A percentile compares a stretch with the other conserved stretches of the same genome.
phyloP scores from a whole-genome alignment of 1,284 basidiomycete species.

The Cryptococcus sp. region DNA sequence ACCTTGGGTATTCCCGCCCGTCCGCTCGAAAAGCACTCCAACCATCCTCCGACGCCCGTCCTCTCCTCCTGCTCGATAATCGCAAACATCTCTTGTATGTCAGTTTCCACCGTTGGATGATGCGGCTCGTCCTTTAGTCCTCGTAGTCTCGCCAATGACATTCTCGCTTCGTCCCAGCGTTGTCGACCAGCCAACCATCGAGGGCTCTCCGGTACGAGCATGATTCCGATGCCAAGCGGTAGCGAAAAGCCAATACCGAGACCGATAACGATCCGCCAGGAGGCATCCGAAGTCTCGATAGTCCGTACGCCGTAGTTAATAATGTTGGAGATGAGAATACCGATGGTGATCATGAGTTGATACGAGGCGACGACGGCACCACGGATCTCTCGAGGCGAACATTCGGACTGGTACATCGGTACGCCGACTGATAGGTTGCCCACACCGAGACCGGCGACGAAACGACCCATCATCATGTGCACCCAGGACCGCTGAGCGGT shows the following conservation, averaged over 20 bases:
- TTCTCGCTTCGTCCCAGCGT: slow-evolving; percentile 4
- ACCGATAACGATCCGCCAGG: slow-evolving; percentile 8
- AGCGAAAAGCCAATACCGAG: slow-evolving; percentile 3
- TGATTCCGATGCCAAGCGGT: slow-evolving; percentile 6
- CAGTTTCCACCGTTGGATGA: slow-evolving; percentile 6
- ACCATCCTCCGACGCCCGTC: slow-evolving; percentile 10
- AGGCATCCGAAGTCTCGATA: not conserved
- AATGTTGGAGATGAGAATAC: slow-evolving; percentile 66
- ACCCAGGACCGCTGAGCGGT: slow-evolving; percentile 25
- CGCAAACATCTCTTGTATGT: slow-evolving; percentile 9
- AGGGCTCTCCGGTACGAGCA: slow-evolving; percentile 9
- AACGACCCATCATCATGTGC: slow-evolving; percentile 56
- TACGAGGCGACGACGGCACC: slow-evolving; percentile 65
- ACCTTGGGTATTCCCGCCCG: slow-evolving; percentile 10
- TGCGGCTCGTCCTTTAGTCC: slow-evolving; percentile 6
- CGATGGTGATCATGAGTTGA: slow-evolving; percentile 58
- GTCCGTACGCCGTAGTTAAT: slow-evolving; percentile 41
- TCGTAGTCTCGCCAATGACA: slow-evolving; percentile 7
- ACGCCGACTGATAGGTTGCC: slow-evolving; percentile 70
- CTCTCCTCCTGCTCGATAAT: slow-evolving; percentile 9
- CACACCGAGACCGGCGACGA: slow-evolving; percentile 60
- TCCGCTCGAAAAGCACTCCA: slow-evolving; percentile 11
- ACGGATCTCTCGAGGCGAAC: slow-evolving; percentile 66
- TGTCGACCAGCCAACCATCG: slow-evolving; percentile 8
- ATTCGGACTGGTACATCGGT: slow-evolving; percentile 52